phyloP scores from a whole-genome alignment of 768 basidiomycete genomes.

The Boletus barrowsii region DNA sequence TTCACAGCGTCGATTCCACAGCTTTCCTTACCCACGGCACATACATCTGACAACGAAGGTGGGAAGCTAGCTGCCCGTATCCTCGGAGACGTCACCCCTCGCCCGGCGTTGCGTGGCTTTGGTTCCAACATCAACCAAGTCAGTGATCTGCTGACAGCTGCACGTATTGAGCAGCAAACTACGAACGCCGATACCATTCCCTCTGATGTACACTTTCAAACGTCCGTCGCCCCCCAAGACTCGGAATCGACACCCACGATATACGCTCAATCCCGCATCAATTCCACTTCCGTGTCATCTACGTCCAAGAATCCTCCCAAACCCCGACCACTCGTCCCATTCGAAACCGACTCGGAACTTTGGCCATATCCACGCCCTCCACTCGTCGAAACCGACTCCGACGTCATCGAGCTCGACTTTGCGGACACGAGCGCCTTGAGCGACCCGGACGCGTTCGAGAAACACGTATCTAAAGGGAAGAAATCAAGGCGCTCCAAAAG shows the following conservation, averaged over 20 bases:
- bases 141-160: slow-evolving; percentile 25
- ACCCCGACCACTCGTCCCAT: slow-evolving; percentile 52
- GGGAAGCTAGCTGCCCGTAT: slow-evolving; percentile 17
- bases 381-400: slow-evolving; percentile 42
- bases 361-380: slow-evolving; percentile 65
- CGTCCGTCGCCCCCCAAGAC: neutral
- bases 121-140: slow-evolving; percentile 33
- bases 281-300: slow-evolving; percentile 6
- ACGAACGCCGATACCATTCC: slow-evolving; percentile 2
- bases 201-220: slow-evolving; percentile 5
- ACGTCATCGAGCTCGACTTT: slow-evolving; percentile 75
- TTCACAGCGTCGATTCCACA: slow-evolving; percentile 41
- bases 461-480: slow-evolving; percentile 25
- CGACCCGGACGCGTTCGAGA: slow-evolving; percentile 57
- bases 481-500: slow-evolving; percentile 28
- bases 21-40: slow-evolving; percentile 24
- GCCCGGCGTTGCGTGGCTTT: slow-evolving; percentile 41
- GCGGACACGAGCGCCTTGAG: slow-evolving; percentile 70
- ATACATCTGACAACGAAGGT: slow-evolving; percentile 14
- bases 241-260: slow-evolving; percentile 12
- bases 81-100: slow-evolving; percentile 60
- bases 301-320: slow-evolving; percentile 20
- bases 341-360: slow-evolving; percentile 60
- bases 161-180: slow-evolving; percentile 19
- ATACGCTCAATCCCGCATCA: slow-evolving; percentile 9